Evolutionary conservation across 768 basidiomycete species (phyloP).

Genomic region (Leccinum barrowsii): DNA sequence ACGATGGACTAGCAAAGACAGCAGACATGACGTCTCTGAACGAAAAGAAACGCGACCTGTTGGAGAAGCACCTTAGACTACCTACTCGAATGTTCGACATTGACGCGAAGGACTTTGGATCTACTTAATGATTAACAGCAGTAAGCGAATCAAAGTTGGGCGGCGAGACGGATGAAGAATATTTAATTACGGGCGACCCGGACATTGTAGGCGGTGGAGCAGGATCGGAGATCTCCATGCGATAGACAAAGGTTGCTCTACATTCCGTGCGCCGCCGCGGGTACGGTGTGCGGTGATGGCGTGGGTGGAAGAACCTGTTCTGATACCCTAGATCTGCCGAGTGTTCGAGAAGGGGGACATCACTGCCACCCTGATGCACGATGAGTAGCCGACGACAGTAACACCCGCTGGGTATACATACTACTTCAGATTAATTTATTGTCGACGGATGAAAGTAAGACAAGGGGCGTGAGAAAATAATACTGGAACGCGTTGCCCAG

Average conservation of each 20-base stretch:
- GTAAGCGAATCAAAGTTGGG: too few relatives aligned
- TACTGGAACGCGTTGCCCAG: constrained; percentile 22
- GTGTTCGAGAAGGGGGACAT: background rate
- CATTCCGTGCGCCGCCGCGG: background rate
- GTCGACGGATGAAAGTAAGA: background rate
- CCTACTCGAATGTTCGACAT: background rate
- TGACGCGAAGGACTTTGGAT: background rate
- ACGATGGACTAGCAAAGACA: background rate
- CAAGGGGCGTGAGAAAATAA: constrained; percentile 17
- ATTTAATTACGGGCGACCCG: background rate
- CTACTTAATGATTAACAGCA: background rate
- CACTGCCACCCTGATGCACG: background rate
- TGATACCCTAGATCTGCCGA: constrained; percentile 1
- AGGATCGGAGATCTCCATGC: background rate
- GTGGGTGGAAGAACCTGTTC: background rate
- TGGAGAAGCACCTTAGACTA: background rate
- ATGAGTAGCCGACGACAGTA: background rate
- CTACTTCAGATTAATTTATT: background rate
- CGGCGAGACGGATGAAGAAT: background rate
- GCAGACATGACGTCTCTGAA: background rate
- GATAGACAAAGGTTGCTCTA: background rate
- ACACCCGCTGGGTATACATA: too few relatives aligned
- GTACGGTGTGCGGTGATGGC: background rate
- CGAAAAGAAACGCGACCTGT: background rate
- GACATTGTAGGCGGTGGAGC: background rate